Evolutionary conservation across 305 asterid species (phyloP).

Genomic region (Fraxinus greggii): DNA sequence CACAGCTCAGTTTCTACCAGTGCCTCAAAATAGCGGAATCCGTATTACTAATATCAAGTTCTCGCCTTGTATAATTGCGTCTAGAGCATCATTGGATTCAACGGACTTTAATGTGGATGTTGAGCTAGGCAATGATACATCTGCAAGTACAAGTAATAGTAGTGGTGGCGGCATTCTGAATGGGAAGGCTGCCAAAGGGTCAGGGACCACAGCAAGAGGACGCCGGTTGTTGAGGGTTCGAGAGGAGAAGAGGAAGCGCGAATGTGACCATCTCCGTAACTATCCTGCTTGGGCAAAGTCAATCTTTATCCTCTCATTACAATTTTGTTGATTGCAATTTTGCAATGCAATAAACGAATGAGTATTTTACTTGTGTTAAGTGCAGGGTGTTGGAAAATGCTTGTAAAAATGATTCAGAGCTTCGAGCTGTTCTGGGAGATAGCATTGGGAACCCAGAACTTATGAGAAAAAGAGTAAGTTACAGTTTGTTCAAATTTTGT

Average conservation of each 20-base stretch:
- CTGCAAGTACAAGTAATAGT: slow-evolving; percentile 30
- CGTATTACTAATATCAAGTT: slow-evolving; percentile 23
- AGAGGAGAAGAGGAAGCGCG: slow-evolving; percentile 87
- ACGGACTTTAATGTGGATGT: slow-evolving; percentile 30
- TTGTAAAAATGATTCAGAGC: slow-evolving; percentile 77
- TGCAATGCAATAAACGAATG: not conserved
- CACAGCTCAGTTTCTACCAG: slow-evolving; percentile 25
- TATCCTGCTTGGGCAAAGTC: slow-evolving; percentile 98
- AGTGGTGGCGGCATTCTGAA: slow-evolving; percentile 20
- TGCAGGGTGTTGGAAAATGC: slow-evolving; percentile 89
- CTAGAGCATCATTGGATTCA: slow-evolving; percentile 32
- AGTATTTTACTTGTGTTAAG: slow-evolving; percentile 17
- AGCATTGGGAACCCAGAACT: slow-evolving; percentile 91
- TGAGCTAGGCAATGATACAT: slow-evolving; percentile 26
- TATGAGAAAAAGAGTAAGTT: slow-evolving; percentile 72
- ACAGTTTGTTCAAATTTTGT: not conserved
- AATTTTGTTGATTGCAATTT: not conserved
- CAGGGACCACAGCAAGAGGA: slow-evolving; percentile 89
- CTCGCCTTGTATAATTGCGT: slow-evolving; percentile 20
- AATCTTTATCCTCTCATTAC: slow-evolving; percentile 9
- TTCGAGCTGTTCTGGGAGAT: slow-evolving; percentile 88
- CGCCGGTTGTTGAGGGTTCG: slow-evolving; percentile 78
- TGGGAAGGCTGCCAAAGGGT: slow-evolving; percentile 58
- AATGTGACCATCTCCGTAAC: slow-evolving; percentile 59
- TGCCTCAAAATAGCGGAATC: slow-evolving; percentile 28